Evolutionary conservation across 2,329 filamentous ascomycete genomes (phyloP).

Genomic region (Aspergillus sp.): DNA sequence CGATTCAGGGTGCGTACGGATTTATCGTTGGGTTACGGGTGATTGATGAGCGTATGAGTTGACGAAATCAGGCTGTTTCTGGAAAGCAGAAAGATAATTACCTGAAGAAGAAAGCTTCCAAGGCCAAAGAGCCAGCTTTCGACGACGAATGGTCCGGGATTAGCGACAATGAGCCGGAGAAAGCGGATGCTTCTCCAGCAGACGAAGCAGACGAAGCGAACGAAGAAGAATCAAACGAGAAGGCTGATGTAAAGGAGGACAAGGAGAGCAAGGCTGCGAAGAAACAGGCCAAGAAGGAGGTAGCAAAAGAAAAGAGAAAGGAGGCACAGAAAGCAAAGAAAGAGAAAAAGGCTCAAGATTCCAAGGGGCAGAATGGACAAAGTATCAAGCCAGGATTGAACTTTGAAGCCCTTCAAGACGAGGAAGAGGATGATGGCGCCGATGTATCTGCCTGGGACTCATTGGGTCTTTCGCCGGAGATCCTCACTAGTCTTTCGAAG

Average conservation of each 20-base stretch:
- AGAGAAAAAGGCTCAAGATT: constrained; percentile 22
- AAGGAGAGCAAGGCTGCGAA: constrained; percentile 23
- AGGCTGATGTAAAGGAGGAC: constrained; percentile 4
- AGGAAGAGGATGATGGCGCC: constrained; percentile 57
- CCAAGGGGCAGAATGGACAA: constrained; percentile 28
- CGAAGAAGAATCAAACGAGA: constrained; percentile 13
- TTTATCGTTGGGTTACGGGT: not conserved
- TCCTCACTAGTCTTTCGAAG: constrained; percentile 69
- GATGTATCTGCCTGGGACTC: constrained; percentile 71
- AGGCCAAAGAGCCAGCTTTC: constrained; percentile 26
- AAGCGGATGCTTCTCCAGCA: constrained; percentile 8
- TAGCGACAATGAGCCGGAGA: constrained; percentile 44
- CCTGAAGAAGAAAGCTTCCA: constrained; percentile 17
- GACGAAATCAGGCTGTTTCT: constrained; percentile 25
- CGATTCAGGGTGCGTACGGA: constrained; percentile 35
- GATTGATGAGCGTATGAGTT: constrained; percentile 1
- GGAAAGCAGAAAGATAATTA: constrained; percentile 30
- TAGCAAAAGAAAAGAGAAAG: constrained; percentile 12
- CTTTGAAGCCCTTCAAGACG: constrained; percentile 34
- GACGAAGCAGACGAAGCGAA: constrained; percentile 9
- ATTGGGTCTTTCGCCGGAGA: constrained; percentile 66
- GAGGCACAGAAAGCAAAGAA: constrained; percentile 17
- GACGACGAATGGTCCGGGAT: constrained; percentile 64
- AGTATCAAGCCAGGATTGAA: constrained; percentile 29
- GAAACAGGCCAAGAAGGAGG: constrained; percentile 17